Evolutionary conservation across 2,329 filamentous ascomycete species (phyloP).

Genomic region (Alternaria ventricosa): DNA sequence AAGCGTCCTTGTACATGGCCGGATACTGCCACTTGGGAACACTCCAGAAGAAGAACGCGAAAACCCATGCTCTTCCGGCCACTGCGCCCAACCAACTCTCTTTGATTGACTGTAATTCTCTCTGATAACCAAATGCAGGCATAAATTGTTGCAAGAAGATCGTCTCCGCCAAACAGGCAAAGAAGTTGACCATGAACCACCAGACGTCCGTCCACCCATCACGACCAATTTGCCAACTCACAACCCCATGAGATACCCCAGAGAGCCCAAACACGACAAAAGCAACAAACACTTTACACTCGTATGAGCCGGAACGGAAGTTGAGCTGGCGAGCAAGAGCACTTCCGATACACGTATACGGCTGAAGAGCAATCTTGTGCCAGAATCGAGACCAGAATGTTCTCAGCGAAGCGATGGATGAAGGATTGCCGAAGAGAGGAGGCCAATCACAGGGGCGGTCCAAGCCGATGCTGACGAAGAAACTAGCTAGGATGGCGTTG

Average conservation of each 20-base stretch:
- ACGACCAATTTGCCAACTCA: not conserved
- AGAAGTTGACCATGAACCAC: not conserved
- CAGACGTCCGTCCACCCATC: not conserved
- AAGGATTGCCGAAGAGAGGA: not conserved
- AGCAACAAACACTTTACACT: not conserved
- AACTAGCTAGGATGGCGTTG: not conserved
- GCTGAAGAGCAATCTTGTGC: not conserved
- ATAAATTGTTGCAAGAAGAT: not conserved
- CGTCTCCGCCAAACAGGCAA: not conserved
- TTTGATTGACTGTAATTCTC: not conserved
- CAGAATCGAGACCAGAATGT: not conserved
- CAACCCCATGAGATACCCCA: not conserved
- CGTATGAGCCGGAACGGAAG: not conserved
- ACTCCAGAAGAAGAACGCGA: not conserved
- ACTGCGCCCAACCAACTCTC: not conserved
- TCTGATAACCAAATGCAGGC: not conserved
- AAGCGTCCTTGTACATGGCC: not conserved
- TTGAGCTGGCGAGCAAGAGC: not conserved
- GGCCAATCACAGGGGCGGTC: not conserved
- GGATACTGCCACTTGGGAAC: not conserved
- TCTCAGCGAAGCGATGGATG: not conserved
- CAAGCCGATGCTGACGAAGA: not conserved
- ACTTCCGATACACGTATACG: not conserved
- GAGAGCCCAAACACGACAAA: not conserved
- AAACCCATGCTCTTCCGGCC: not conserved